These are phyloP conservation scores for Ophiostoma sp. DNA, from an alignment of 2,329 filamentous ascomycete species.

Conservation along the genomic window DNA sequence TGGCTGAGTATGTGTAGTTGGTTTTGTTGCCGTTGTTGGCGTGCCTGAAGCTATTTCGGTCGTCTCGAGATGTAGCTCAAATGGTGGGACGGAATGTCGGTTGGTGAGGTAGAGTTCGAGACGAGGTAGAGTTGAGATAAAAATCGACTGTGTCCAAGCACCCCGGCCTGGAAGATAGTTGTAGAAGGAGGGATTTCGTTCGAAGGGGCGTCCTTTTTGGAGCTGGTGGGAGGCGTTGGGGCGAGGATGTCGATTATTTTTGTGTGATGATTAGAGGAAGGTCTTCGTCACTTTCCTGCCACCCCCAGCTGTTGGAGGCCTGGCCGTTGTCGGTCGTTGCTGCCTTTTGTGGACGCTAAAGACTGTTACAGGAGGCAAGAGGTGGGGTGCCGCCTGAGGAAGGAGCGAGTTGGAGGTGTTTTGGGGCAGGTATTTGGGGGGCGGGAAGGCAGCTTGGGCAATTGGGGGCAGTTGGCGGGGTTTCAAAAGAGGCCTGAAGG, in stretches of 20 bases:
- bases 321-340: constrained; percentile 7
- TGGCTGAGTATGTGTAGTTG: background rate
- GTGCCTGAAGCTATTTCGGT: background rate
- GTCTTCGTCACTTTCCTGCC: constrained; percentile 11
- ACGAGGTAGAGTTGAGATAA: background rate
- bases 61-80: background rate
- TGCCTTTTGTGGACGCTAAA: background rate
- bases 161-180: background rate
- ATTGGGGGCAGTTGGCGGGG: background rate
- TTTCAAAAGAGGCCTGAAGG: background rate
- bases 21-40: background rate
- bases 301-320: background rate
- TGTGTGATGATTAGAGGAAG: background rate
- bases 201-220: background rate
- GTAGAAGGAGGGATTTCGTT: background rate
- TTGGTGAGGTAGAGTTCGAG: background rate
- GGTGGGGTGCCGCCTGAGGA: background rate
- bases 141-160: background rate
- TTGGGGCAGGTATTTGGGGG: background rate
- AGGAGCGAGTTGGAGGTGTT: background rate
- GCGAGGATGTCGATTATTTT: background rate
- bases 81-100: background rate
- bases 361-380: background rate
- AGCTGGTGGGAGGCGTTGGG: background rate
- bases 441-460: background rate